A percentile compares a stretch with the other conserved stretches of the same genome.
Evolutionary conservation across 2,329 filamentous ascomycete species (phyloP).

Genomic region (Didymella keratinophila): DNA sequence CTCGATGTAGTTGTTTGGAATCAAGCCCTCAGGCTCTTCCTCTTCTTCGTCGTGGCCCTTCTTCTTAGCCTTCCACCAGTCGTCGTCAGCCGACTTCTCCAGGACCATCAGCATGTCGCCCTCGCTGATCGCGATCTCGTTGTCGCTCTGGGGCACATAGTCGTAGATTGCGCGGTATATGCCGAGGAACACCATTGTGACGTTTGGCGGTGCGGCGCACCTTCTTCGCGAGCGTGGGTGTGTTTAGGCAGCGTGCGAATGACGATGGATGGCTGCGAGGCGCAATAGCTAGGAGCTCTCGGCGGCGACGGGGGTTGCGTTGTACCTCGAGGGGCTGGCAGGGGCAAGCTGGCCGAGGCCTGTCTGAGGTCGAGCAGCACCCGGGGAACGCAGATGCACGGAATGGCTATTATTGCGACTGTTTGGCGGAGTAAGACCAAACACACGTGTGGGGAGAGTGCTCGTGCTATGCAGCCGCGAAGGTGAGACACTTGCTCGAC

Average conservation of each 20-base stretch:
- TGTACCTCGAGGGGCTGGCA: conserved; percentile 19
- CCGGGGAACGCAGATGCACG: conserved; percentile 1
- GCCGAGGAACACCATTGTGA: conserved; percentile 85
- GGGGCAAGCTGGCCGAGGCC: conserved; percentile 20
- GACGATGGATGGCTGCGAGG: conserved; percentile 15
- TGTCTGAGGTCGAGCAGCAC: conserved; percentile 10
- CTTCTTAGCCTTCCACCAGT: conserved; percentile 98
- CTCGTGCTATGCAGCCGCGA: conserved; percentile 20
- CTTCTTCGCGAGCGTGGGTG: conserved; percentile 2
- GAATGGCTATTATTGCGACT: background rate
- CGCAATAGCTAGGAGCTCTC: conserved; percentile 15
- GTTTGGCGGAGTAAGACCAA: conserved; percentile 19
- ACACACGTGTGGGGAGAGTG: conserved; percentile 19
- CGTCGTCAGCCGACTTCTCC: conserved; percentile 76
- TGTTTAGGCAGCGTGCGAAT: conserved; percentile 14
- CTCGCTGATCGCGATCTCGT: conserved; percentile 83
- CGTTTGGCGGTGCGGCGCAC: conserved; percentile 22
- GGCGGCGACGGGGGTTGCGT: conserved; percentile 19
- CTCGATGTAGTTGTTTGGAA: conserved; percentile 95
- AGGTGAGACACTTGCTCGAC: conserved; percentile 16
- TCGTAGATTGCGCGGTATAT: conserved; percentile 92
- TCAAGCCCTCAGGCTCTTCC: conserved; percentile 86
- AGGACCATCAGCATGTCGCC: conserved; percentile 89
- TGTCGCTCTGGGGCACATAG: conserved; percentile 85
- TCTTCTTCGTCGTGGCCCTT: conserved; percentile 79